These are phyloP conservation scores for Cordia subcordata DNA, from an alignment of 257 asterid species.

Conservation along the genomic window DNA sequence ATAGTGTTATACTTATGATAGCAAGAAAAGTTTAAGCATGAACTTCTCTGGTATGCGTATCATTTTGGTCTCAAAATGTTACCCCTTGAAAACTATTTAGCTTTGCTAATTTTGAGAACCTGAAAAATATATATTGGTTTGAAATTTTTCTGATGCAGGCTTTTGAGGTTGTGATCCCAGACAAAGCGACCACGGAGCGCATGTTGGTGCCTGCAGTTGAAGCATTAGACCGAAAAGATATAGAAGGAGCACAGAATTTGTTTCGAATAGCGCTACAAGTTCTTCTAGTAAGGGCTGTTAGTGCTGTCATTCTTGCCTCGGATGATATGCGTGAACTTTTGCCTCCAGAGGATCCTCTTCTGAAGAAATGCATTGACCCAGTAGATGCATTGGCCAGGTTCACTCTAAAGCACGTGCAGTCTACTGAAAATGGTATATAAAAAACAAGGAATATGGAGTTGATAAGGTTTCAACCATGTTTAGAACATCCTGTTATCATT, in stretches of 20 bases:
- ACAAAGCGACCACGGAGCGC: constrained; percentile 63
- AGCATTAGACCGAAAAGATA: constrained; percentile 53
- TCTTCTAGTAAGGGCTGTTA: constrained; percentile 64
- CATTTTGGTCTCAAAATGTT: no score
- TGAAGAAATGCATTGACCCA: constrained; percentile 61
- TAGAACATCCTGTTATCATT: no score
- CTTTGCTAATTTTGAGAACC: not conserved
- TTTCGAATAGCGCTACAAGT: constrained; percentile 58
- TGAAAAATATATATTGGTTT: not conserved
- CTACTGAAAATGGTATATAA: constrained; percentile 21
- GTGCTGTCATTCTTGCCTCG: constrained; percentile 55
- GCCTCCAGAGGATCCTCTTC: constrained; percentile 70
- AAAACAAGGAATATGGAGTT: not conserved
- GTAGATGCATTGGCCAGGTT: constrained; percentile 61
- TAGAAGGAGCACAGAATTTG: constrained; percentile 70
- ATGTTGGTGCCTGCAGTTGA: constrained; percentile 57
- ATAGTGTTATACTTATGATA: no score
- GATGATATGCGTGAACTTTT: constrained; percentile 53
- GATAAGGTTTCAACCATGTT: not conserved
- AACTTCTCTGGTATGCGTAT: no score
- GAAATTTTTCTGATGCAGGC: constrained; percentile 39
- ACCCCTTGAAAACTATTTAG: no score
- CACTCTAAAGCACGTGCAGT: constrained; percentile 37
- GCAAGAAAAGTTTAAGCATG: no score
- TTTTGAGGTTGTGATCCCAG: constrained; percentile 65